Evolutionary conservation across 1,139 yeast genomes (phyloP), one percentile per base, ranked within the genome.

Genomic region (Hanseniaspora uvarum): DNA sequence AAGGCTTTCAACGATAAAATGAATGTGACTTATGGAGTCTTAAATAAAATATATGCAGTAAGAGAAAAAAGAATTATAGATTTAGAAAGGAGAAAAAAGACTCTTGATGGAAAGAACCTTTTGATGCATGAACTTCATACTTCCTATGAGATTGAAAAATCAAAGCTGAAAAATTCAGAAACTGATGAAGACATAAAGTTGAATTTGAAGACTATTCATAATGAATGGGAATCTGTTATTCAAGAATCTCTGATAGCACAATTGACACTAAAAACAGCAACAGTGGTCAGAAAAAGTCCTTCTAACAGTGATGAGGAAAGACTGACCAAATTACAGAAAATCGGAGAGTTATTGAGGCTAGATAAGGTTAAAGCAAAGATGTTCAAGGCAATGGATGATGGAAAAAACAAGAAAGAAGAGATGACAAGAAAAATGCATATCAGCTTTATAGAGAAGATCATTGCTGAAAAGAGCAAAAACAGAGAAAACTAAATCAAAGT

Each of bases 221-320:
- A 19, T 12, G 39, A 50, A 30, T 50, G 53, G 53, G 36, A 50
- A 23, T 3, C 5, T 4, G 18, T 43, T 7, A 41, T 50, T 28
- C 37, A 41, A 26, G 39, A 43, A 28, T 50, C 53, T 2, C 24
- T 33, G 19, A 50, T 34, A 19, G 37, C 48, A n/a, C 53, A 50
- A 18, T 10, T 50, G 24, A 50, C 34, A n/a, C 21, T 50, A 21
- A 34, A 50, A 37, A 33, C 26, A 18, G 44, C 48, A n/a, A 33
- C 28, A 11, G 38, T 8, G 10, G 21, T 12, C 40, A 34, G 23
- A 18, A 19, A 31, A 16, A 16, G 23, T n/a, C 33, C 4, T 1
- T 16, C 23, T 6, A 40, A 40, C 8, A 26, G 16, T 4, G 40
- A 40, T 6, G 26, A 21, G 16, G 38, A 39, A 5, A 39, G 36